phyloP scores from a whole-genome alignment of 768 basidiomycete species.

The Tylopilus rubrobrunneus region DNA sequence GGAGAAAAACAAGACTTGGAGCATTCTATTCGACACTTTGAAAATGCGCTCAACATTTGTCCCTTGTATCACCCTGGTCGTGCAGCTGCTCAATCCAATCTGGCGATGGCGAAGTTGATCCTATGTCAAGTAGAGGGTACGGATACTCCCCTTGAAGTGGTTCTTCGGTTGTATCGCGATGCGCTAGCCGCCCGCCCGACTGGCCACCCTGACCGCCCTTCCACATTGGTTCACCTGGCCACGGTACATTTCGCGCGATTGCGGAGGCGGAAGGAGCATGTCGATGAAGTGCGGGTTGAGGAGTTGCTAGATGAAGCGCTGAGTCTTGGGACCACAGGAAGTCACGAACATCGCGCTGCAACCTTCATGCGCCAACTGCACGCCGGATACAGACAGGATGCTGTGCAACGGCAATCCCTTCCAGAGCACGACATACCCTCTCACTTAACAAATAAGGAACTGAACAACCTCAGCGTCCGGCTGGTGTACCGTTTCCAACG shows the following conservation, averaged over 20 bases:
- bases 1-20: background rate
- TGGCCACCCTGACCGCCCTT: background rate
- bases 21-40: background rate
- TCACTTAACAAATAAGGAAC: too few species aligned
- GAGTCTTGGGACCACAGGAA: too few species aligned
- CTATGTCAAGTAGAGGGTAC: background rate
- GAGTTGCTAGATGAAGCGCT: background rate
- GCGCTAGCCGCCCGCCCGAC: too few species aligned
- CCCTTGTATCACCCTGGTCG: background rate
- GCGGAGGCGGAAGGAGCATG: background rate
- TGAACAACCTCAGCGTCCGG: too few species aligned
- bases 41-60: background rate
- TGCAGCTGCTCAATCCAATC: background rate
- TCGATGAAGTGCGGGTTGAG: background rate
- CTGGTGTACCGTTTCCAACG: too few species aligned
- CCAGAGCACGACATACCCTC: too few species aligned
- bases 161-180: background rate
- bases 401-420: too few species aligned
- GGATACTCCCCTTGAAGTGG: background rate
- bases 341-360: too few species aligned
- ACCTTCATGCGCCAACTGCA: too few species aligned
- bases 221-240: background rate
- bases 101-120: background rate
- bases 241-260: background rate
- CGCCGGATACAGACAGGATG: too few species aligned